Conservation (phyloP, 805 yeast species). For the Zygoascus biomembranicola region DNA sequence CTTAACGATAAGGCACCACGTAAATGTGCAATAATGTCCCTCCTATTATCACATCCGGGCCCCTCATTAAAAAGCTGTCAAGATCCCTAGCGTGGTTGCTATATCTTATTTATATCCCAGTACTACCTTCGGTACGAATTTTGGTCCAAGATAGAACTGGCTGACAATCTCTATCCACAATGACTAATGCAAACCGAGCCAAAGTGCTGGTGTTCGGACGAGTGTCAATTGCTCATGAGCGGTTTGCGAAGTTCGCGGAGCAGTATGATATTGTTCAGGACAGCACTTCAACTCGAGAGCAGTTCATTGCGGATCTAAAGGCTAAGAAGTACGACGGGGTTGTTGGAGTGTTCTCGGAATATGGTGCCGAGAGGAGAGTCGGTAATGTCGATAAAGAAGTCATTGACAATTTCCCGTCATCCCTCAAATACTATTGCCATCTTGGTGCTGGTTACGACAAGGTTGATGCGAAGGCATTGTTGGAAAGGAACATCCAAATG, state of each 20-base stretch:
- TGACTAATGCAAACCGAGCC: constrained; percentile 30
- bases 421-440: constrained; percentile 37
- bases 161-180: neutral
- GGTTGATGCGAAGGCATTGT: constrained; percentile 36
- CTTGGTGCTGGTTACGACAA: constrained; percentile 53
- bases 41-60: no score
- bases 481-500: constrained; percentile 34
- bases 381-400: constrained; percentile 40
- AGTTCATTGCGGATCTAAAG: constrained; percentile 32
- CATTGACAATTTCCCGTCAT: constrained; percentile 28
- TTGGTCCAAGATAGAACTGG: neutral
- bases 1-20: neutral
- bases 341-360: neutral
- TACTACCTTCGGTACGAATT: no score
- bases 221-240: constrained; percentile 39
- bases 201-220: constrained; percentile 59
- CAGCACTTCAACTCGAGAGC: constrained; percentile 33
- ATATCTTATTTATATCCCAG: no score
- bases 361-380: constrained; percentile 13
- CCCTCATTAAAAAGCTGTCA: no score
- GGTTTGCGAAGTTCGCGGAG: constrained; percentile 49
- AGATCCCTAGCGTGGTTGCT: no score
- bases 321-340: constrained; percentile 15
- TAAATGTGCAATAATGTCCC: neutral
- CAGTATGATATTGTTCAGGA: constrained; percentile 35